A percentile compares a stretch with the other conserved stretches of the same genome.
phyloP scores from a whole-genome alignment of 257 asterid genomes.

The Jasminum sambac region DNA sequence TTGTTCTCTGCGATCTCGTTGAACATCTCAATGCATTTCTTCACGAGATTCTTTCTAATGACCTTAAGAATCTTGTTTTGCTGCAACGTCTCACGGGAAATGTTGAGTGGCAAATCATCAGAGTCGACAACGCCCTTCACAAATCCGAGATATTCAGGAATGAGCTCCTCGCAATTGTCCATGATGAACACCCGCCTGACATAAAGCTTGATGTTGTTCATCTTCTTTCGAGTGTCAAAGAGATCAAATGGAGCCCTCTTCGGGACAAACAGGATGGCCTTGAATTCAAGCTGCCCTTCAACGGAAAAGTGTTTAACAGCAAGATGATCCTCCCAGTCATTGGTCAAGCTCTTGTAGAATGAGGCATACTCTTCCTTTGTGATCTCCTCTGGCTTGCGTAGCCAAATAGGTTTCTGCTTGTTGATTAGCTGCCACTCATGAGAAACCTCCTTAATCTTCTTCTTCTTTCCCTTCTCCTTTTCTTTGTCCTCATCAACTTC shows the following conservation, averaged over 20 bases:
- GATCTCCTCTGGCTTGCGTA: slow-evolving; percentile 48
- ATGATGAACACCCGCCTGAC: slow-evolving; percentile 51
- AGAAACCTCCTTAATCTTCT: slow-evolving; percentile 47
- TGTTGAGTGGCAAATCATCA: slow-evolving; percentile 46
- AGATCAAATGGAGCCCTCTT: slow-evolving; percentile 48
- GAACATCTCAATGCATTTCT: slow-evolving; percentile 52
- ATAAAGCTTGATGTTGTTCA: slow-evolving; percentile 48
- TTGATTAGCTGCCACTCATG: slow-evolving; percentile 47
- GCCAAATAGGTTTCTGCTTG: slow-evolving; percentile 54
- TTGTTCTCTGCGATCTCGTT: slow-evolving; percentile 47
- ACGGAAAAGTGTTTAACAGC: slow-evolving; percentile 51
- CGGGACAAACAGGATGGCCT: slow-evolving; percentile 45
- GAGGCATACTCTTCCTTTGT: slow-evolving; percentile 48
- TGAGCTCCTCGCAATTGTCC: slow-evolving; percentile 53
- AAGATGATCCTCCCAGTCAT: slow-evolving; percentile 55
- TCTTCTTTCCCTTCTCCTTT: slow-evolving; percentile 37
- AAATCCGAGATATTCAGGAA: slow-evolving; percentile 44
- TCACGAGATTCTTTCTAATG: slow-evolving; percentile 42
- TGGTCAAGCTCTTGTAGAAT: slow-evolving; percentile 50
- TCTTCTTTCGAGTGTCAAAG: slow-evolving; percentile 39
- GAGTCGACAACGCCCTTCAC: slow-evolving; percentile 50
- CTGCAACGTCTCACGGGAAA: slow-evolving; percentile 45
- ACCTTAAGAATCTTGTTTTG: slow-evolving; percentile 46
- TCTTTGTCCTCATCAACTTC: slow-evolving; percentile 50
- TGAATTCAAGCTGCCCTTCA: slow-evolving; percentile 49